These are phyloP conservation scores for Oenanthe sinensis DNA, from an alignment of 129 eudicot genomes.

Conservation along the genomic window DNA sequence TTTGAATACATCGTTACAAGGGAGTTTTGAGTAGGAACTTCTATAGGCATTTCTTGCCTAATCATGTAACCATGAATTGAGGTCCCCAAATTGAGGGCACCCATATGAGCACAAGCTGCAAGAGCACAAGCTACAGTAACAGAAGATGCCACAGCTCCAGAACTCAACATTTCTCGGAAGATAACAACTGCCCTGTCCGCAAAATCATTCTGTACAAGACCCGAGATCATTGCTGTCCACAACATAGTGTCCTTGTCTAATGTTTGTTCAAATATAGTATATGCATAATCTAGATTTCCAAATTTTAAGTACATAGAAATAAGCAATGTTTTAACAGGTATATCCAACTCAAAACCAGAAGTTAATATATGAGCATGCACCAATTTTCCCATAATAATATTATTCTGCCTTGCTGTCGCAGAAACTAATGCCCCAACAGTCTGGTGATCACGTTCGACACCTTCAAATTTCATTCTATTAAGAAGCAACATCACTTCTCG, in stretches of 20 bases:
- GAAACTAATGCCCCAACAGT: constrained; percentile 54
- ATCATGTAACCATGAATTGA: constrained; percentile 67
- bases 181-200: constrained; percentile 50
- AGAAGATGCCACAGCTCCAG: constrained; percentile 41
- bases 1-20: constrained; percentile 82
- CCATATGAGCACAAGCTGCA: constrained; percentile 71
- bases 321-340: constrained; percentile 61
- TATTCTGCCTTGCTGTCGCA: constrained; percentile 32
- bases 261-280: constrained; percentile 38
- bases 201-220: constrained; percentile 65
- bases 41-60: constrained; percentile 38
- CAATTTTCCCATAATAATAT: constrained; percentile 38
- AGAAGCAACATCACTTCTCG: constrained; percentile 35
- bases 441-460: constrained; percentile 59
- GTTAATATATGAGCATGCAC: constrained; percentile 57
- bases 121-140: constrained; percentile 63
- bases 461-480: constrained; percentile 41
- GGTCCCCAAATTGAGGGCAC: constrained; percentile 35
- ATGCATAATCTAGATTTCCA: constrained; percentile 38
- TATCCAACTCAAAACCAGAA: constrained; percentile 42
- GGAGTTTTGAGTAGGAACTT: constrained; percentile 62
- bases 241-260: constrained; percentile 51
- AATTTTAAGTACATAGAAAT: constrained; percentile 50
- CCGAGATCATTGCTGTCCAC: constrained; percentile 88
- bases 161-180: constrained; percentile 41